phyloP scores from a whole-genome alignment of 1,284 basidiomycete species.

The Ustilago crameri region DNA sequence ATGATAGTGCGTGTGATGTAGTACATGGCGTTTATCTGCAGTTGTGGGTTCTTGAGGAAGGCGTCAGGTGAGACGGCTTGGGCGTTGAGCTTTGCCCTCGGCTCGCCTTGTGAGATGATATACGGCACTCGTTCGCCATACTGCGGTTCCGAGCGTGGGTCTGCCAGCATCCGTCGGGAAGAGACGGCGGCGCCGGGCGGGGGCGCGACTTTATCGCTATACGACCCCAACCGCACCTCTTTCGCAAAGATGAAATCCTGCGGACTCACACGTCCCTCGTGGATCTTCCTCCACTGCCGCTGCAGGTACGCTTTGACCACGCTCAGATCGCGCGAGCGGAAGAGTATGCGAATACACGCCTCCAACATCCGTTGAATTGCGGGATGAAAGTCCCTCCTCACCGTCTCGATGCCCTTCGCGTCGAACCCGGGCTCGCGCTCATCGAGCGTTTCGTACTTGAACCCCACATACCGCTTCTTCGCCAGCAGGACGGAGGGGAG shows the following conservation, averaged over 20 bases:
- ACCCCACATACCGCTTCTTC: constrained; percentile 96
- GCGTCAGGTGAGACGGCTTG: constrained; percentile 83
- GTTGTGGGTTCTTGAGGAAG: constrained; percentile 77
- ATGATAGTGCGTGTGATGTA: constrained; percentile 90
- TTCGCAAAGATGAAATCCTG: constrained; percentile 96
- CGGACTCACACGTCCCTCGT: constrained; percentile 81
- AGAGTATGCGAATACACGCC: constrained; percentile 73
- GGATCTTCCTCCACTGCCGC: constrained; percentile 84
- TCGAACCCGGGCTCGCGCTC: constrained; percentile 86
- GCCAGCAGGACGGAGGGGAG: constrained; percentile 91
- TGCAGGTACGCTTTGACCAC: constrained; percentile 88
- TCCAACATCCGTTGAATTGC: constrained; percentile 66
- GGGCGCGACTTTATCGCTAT: constrained; percentile 80
- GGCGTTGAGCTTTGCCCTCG: constrained; percentile 80
- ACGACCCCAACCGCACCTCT: constrained; percentile 83
- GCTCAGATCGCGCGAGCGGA: constrained; percentile 87
- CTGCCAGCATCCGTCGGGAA: constrained; percentile 78
- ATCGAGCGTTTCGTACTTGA: constrained; percentile 87
- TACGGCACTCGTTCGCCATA: constrained; percentile 95
- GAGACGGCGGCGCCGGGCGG: constrained; percentile 91
- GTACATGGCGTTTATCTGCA: constrained; percentile 83
- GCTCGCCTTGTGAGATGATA: constrained; percentile 80
- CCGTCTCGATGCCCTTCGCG: constrained; percentile 97
- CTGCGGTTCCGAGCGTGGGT: constrained; percentile 84
- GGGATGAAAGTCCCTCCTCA: constrained; percentile 78